Evolutionary conservation across 1,284 basidiomycete genomes (phyloP).

Genomic region (Irpex sp.): DNA sequence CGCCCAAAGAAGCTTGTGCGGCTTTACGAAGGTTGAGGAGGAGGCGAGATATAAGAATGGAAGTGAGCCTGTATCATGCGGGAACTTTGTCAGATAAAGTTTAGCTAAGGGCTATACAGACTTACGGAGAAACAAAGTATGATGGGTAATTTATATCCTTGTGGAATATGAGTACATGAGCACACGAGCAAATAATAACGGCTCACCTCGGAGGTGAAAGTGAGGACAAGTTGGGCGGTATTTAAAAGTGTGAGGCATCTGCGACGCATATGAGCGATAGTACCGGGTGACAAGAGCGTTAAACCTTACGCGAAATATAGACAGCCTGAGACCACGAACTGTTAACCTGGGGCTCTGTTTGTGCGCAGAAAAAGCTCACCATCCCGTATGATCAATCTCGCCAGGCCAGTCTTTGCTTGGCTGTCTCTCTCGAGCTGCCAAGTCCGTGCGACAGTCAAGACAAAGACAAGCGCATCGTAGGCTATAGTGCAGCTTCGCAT

Average conservation of each 20-base stretch:
- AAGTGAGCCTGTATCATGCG: neutral
- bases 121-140: constrained; percentile 13
- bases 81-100: neutral
- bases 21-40: neutral
- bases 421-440: constrained; percentile 4
- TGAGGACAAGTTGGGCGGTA: constrained; percentile 9
- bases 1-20: neutral
- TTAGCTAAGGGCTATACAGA: neutral
- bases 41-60: constrained; percentile 1
- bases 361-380: constrained; percentile 8
- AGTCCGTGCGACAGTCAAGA: constrained; percentile 17
- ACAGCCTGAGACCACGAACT: constrained; percentile 7
- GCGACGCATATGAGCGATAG: neutral
- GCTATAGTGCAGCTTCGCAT: constrained; percentile 14
- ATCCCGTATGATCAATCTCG: constrained; percentile 16
- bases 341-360: neutral
- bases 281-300: neutral
- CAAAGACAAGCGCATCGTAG: constrained; percentile 16
- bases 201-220: constrained; percentile 5
- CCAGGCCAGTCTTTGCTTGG: constrained; percentile 6
- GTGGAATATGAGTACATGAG: neutral
- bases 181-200: neutral
- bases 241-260: constrained; percentile 9
- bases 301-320: constrained; percentile 17
- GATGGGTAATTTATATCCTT: constrained; percentile 11